Conservation (phyloP, 176 grass and related monocot genomes). For the Puccinellia tenuiflora region DNA sequence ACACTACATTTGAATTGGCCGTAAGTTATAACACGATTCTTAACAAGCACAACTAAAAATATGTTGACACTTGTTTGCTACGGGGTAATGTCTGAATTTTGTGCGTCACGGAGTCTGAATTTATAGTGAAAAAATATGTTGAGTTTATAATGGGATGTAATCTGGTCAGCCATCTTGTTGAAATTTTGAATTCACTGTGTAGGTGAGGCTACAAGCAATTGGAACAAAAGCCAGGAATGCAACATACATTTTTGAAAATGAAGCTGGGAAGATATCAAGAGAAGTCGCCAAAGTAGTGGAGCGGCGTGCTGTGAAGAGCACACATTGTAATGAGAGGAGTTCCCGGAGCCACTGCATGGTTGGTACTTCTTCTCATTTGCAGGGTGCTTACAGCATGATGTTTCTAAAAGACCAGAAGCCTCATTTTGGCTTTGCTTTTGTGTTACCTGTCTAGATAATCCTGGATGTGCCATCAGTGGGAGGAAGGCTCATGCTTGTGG, state of each 20-base stretch:
- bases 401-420: neutral
- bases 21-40: too few species aligned
- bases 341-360: conserved; percentile 88
- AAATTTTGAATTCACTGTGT: neutral
- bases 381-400: neutral
- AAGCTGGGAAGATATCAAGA: conserved; percentile 60
- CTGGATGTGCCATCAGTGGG: conserved; percentile 84
- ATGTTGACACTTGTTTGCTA: too few species aligned
- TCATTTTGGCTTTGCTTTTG: neutral
- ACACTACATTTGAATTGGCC: too few species aligned
- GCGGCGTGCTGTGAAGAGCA: conserved; percentile 58
- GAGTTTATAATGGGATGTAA: neutral
- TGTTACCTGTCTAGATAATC: conserved; percentile 47
- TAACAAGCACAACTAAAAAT: too few species aligned
- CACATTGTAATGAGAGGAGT: conserved; percentile 71
- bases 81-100: too few species aligned
- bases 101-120: neutral
- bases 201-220: conserved; percentile 66
- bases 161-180: neutral
- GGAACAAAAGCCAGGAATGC: conserved; percentile 79
- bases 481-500: conserved; percentile 83
- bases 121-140: neutral
- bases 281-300: conserved; percentile 79
- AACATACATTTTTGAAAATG: conserved; percentile 60
- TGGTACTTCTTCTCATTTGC: neutral